Conservation (phyloP, 768 basidiomycete species). For the Calvatia gigantea region DNA sequence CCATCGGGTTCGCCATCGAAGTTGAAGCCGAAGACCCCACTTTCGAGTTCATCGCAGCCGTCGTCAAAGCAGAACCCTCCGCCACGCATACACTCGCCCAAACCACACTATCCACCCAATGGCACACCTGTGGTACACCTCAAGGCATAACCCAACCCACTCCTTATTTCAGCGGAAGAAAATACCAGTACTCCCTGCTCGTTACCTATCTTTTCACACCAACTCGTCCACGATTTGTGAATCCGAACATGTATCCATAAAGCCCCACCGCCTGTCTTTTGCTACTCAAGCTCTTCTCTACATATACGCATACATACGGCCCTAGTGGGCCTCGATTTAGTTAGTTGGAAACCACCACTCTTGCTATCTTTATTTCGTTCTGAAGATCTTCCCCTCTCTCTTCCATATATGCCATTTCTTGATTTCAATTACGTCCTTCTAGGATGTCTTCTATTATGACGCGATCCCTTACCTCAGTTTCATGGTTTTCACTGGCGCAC, state of each 20-base stretch:
- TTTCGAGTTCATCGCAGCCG: background rate
- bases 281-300: background rate
- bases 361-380: background rate
- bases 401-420: too few relatives aligned
- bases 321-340: background rate
- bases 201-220: background rate
- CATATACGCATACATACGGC: background rate
- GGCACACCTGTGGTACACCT: slow-evolving; percentile 24
- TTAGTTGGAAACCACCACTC: background rate
- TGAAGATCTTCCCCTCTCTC: too few relatives aligned
- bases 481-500: too few relatives aligned
- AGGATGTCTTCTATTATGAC: too few relatives aligned
- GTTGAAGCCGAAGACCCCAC: background rate
- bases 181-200: background rate
- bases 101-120: slow-evolving; percentile 19
- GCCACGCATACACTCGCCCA: slow-evolving; percentile 20
- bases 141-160: slow-evolving; percentile 19
- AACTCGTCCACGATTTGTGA: background rate
- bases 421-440: too few relatives aligned
- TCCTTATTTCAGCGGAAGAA: background rate
- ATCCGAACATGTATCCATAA: slow-evolving; percentile 1
- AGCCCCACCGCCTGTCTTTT: background rate
- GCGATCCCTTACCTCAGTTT: too few relatives aligned
- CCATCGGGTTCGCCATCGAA: background rate
- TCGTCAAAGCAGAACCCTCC: background rate